A percentile compares a stretch with the other conserved stretches of the same genome.
Evolutionary conservation across 306 rosid genomes (phyloP).

Genomic region (Sicyos edulis): DNA sequence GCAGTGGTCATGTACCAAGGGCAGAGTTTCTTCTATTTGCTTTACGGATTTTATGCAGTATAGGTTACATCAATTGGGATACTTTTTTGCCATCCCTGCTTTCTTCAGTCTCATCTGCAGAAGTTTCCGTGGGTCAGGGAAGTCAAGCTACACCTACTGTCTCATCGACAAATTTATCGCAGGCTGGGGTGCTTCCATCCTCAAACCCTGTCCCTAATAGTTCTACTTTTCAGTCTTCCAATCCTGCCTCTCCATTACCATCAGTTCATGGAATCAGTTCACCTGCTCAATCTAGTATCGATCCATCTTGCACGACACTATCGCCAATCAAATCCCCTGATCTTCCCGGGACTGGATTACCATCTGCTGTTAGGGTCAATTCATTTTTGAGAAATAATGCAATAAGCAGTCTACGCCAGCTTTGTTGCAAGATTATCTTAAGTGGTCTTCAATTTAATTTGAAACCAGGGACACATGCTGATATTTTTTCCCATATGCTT

Average conservation of each 20-base stretch:
- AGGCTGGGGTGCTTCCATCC: conserved; percentile 64
- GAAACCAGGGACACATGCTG: conserved; percentile 77
- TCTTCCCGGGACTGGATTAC: conserved; percentile 48
- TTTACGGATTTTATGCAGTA: conserved; percentile 62
- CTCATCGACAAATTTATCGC: conserved; percentile 57
- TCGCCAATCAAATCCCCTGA: conserved; percentile 87
- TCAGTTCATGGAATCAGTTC: conserved; percentile 83
- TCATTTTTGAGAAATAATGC: conserved; percentile 65
- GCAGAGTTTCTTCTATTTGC: conserved; percentile 89
- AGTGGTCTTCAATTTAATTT: conserved; percentile 68
- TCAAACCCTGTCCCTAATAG: conserved; percentile 44
- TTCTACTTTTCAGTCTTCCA: conserved; percentile 71
- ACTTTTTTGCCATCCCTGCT: conserved; percentile 75
- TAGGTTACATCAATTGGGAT: conserved; percentile 86
- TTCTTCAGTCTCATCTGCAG: conserved; percentile 67
- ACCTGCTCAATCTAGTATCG: conserved; percentile 62
- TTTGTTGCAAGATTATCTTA: conserved; percentile 91
- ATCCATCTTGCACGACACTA: conserved; percentile 49
- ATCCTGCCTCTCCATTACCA: conserved; percentile 87
- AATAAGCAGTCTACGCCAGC: conserved; percentile 88
- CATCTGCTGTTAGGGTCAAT: conserved; percentile 43
- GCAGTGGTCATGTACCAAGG: conserved; percentile 83
- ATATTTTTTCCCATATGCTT: conserved; percentile 77
- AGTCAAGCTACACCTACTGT: conserved; percentile 52
- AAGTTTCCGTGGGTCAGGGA: conserved; percentile 62